Conservation (phyloP, 768 basidiomycete genomes). For the Neoboletus brunneissimus region DNA sequence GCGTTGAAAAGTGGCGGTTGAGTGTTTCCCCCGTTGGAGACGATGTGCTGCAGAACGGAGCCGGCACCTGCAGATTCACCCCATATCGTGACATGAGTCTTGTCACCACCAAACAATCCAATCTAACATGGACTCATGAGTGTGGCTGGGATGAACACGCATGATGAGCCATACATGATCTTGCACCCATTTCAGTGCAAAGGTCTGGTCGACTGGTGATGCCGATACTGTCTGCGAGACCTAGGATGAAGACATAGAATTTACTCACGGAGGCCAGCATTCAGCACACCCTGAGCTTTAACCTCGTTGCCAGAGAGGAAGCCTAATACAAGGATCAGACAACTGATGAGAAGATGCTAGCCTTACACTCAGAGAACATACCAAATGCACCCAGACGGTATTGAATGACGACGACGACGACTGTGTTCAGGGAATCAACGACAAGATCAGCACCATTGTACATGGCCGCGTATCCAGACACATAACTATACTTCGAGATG, state of each 20-base stretch:
- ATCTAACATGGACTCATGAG: constrained; percentile 21
- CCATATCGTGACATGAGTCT: constrained; percentile 34
- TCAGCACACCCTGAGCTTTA: constrained; percentile 32
- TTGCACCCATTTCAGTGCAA: constrained; percentile 38
- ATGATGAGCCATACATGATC: constrained; percentile 22
- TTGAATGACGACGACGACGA: constrained; percentile 32
- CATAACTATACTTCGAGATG: constrained; percentile 20
- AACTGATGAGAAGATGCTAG: neutral
- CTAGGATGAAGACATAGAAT: neutral
- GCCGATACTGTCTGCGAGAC: neutral
- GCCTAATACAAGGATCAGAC: constrained; percentile 18
- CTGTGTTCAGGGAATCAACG: constrained; percentile 16
- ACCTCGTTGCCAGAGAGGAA: constrained; percentile 33
- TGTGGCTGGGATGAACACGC: too few species aligned
- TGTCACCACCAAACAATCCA: constrained; percentile 33
- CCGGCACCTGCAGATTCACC: constrained; percentile 37
- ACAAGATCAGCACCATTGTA: constrained; percentile 27
- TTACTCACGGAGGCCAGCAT: constrained; percentile 34
- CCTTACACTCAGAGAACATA: neutral
- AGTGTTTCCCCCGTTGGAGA: constrained; percentile 34
- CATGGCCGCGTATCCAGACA: constrained; percentile 10
- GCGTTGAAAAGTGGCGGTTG: constrained; percentile 34
- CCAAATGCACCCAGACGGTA: constrained; percentile 38
- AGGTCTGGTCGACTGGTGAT: constrained; percentile 33
- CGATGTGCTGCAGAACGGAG: constrained; percentile 34